phyloP scores from a whole-genome alignment of 805 yeast genomes.

The Novakomyces olei region DNA sequence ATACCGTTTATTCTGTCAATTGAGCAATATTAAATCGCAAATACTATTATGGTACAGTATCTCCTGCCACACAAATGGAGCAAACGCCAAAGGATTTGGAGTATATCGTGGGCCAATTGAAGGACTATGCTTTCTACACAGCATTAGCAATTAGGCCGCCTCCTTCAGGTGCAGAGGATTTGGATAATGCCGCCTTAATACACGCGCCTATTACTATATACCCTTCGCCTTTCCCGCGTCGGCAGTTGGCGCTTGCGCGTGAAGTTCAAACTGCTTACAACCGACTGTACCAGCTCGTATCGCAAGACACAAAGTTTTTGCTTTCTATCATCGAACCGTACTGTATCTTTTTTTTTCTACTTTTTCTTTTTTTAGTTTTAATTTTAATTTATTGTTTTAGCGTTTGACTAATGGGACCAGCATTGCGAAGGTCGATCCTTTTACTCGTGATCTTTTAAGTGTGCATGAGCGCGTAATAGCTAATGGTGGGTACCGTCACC shows the following conservation, averaged over 20 bases:
- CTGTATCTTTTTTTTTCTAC: neutral
- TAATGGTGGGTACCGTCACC: conserved; percentile 32
- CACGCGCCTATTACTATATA: conserved; percentile 59
- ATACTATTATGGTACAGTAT: too few relatives aligned
- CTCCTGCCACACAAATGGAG: too few relatives aligned
- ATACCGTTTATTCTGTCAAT: too few relatives aligned
- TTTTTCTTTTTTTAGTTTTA: conserved; percentile 1
- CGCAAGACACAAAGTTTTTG: conserved; percentile 36
- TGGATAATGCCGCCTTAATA: neutral
- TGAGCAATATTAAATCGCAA: too few relatives aligned
- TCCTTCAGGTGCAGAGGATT: neutral
- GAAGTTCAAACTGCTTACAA: conserved; percentile 48
- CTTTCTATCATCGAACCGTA: neutral
- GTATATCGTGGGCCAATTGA: too few relatives aligned
- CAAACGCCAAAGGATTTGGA: too few relatives aligned
- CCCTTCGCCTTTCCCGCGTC: conserved; percentile 71
- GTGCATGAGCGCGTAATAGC: neutral
- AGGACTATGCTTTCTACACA: too few relatives aligned
- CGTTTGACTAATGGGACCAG: neutral
- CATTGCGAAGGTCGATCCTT: neutral
- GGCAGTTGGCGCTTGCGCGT: conserved; percentile 43
- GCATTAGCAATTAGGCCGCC: too few relatives aligned
- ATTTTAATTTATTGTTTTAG: neutral
- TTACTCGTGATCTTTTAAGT: neutral
- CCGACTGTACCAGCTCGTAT: conserved; percentile 45